phyloP scores from a whole-genome alignment of 129 eudicot species.

The Flaveria robusta region DNA sequence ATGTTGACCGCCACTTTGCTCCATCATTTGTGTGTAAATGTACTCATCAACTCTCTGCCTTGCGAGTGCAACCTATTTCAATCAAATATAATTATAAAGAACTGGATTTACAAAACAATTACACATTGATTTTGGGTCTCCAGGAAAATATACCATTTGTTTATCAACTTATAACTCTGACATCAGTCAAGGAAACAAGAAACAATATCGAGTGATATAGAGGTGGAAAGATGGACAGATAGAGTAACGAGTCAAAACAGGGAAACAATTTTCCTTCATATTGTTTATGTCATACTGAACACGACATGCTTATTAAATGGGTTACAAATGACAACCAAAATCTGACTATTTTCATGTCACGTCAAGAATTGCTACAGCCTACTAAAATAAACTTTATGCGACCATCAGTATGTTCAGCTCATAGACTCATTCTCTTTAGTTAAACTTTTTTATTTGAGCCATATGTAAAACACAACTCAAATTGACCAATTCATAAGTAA shows the following conservation, averaged over 20 bases:
- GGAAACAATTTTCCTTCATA: background rate
- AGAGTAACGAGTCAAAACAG: background rate
- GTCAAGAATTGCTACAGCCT: no score
- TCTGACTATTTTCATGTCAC: no score
- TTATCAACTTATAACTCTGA: background rate
- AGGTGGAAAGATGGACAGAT: background rate
- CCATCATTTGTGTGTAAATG: constrained; percentile 75
- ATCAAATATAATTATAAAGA: background rate
- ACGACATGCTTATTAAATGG: no score
- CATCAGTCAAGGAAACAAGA: constrained; percentile 13
- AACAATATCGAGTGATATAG: background rate
- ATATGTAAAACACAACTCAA: background rate
- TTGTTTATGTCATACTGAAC: no score
- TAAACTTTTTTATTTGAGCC: background rate
- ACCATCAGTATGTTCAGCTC: background rate
- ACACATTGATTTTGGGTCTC: background rate
- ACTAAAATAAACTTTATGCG: background rate
- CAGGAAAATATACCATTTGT: background rate
- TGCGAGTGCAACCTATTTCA: constrained; percentile 80
- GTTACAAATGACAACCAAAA: no score
- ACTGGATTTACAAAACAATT: background rate
- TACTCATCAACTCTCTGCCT: constrained; percentile 95
- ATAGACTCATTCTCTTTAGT: background rate
- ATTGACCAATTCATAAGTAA: background rate
- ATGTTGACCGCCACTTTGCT: constrained; percentile 69